Evolutionary conservation across 2,329 filamentous ascomycete genomes (phyloP).

Genomic region (Xylariaceae sp.): DNA sequence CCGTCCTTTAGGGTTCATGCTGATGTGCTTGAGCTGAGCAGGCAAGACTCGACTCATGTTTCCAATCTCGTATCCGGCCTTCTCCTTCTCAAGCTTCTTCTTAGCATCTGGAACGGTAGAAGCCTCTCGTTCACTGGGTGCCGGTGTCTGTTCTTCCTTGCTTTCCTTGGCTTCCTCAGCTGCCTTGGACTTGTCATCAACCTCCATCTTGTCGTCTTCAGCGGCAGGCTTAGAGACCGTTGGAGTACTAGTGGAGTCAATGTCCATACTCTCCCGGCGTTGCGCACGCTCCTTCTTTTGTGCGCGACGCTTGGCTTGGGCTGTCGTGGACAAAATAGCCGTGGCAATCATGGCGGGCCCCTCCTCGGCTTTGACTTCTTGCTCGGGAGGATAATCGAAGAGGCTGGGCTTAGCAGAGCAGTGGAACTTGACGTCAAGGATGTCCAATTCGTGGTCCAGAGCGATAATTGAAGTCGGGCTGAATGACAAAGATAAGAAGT

Average conservation of each 20-base stretch:
- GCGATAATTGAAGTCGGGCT: constrained; percentile 96
- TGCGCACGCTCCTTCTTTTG: constrained; percentile 91
- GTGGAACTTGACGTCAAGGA: constrained; percentile 92
- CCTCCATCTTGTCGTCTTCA: constrained; percentile 82
- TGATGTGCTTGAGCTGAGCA: constrained; percentile 91
- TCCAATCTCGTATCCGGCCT: constrained; percentile 90
- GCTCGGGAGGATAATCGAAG: constrained; percentile 96
- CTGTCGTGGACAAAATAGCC: constrained; percentile 91
- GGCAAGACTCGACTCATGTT: constrained; percentile 97
- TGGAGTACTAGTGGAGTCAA: constrained; percentile 74
- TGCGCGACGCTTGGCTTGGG: constrained; percentile 91
- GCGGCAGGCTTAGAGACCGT: constrained; percentile 56
- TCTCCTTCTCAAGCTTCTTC: constrained; percentile 94
- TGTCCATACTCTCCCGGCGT: constrained; percentile 89
- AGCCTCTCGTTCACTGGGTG: constrained; percentile 54
- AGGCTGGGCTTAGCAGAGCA: constrained; percentile 90
- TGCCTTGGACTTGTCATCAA: constrained; percentile 59
- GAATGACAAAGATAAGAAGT: constrained; percentile 94
- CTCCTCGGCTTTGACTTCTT: constrained; percentile 91
- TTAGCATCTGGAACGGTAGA: constrained; percentile 57
- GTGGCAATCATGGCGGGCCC: constrained; percentile 92
- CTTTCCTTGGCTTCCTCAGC: constrained; percentile 56
- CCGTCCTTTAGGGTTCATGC: constrained; percentile 80
- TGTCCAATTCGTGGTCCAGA: constrained; percentile 88
- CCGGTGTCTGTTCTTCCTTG: constrained; percentile 49